A percentile compares a stretch with the other conserved stretches of the same genome.
Evolutionary conservation across 768 basidiomycete species (phyloP).

Genomic region (Rhizopogon vinicolor): DNA sequence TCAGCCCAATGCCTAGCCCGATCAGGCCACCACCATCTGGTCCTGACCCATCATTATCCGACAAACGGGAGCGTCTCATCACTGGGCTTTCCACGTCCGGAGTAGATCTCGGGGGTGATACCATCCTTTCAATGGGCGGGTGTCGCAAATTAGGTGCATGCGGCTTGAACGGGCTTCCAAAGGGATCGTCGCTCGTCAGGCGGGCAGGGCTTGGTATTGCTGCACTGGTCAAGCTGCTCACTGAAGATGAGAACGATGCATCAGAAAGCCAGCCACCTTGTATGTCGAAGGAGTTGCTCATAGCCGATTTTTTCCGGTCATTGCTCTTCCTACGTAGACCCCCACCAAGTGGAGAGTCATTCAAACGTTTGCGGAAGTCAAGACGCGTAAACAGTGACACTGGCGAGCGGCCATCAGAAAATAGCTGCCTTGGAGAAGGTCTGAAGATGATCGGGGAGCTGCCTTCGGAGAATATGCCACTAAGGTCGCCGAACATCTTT

Average conservation of each 20-base stretch:
- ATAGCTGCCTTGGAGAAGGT: conserved; percentile 36
- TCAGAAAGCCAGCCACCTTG: conserved; percentile 27
- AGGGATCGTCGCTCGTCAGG: conserved; percentile 39
- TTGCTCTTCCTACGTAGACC: conserved; percentile 25
- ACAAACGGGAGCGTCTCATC: conserved; percentile 22
- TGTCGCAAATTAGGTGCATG: conserved; percentile 9
- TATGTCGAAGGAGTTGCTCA: conserved; percentile 21
- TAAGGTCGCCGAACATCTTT: conserved; percentile 22
- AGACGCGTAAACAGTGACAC: conserved; percentile 24
- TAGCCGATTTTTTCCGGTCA: conserved; percentile 22
- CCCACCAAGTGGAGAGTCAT: conserved; percentile 44
- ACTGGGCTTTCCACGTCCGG: conserved; percentile 50
- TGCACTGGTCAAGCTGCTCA: conserved; percentile 9
- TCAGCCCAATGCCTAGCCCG: conserved; percentile 38
- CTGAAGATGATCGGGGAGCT: conserved; percentile 36
- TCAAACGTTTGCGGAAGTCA: conserved; percentile 31
- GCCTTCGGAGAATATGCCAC: conserved; percentile 14
- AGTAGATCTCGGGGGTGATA: conserved; percentile 17
- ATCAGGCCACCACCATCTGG: conserved; percentile 28
- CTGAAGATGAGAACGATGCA: conserved; percentile 21
- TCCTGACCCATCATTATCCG: conserved; percentile 17
- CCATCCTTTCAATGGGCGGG: conserved; percentile 3
- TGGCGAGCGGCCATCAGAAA: conserved; percentile 31
- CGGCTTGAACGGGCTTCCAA: conserved; percentile 40
- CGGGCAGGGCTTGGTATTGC: conserved; percentile 18